These are phyloP conservation scores for Penicillium sp. DNA, from an alignment of 2,329 filamentous ascomycete species.

Conservation along the genomic window DNA sequence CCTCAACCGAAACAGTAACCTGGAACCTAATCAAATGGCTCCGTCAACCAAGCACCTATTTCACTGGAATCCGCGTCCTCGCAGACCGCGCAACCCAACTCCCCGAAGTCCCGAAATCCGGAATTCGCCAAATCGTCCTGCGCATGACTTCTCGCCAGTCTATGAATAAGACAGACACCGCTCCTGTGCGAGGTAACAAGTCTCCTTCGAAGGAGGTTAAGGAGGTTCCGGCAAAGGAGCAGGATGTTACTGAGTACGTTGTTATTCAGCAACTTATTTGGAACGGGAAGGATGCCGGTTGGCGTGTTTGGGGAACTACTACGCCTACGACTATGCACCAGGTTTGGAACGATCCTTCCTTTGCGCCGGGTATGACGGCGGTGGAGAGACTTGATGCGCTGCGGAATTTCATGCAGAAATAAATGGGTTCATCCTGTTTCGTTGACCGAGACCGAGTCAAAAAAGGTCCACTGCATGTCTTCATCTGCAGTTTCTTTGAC, in stretches of 20 bases:
- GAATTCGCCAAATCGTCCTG: constrained; percentile 45
- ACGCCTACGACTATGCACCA: constrained; percentile 47
- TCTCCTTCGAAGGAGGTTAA: not conserved
- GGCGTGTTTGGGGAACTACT: constrained; percentile 57
- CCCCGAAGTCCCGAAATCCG: constrained; percentile 44
- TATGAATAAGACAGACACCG: constrained; percentile 28
- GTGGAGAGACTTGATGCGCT: constrained; percentile 41
- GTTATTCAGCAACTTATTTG: constrained; percentile 54
- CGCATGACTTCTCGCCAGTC: constrained; percentile 45
- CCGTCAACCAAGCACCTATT: constrained; percentile 40
- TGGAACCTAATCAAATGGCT: constrained; percentile 46
- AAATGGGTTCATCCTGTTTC: constrained; percentile 9
- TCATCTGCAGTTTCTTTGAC: not conserved
- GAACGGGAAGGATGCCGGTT: constrained; percentile 47
- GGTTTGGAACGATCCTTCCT: constrained; percentile 40
- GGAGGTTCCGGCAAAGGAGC: constrained; percentile 37
- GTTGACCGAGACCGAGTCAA: no score
- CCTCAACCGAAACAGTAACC: constrained; percentile 33
- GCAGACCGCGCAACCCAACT: constrained; percentile 48
- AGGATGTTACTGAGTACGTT: constrained; percentile 54
- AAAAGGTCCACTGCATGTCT: no score
- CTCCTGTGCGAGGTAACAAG: constrained; percentile 4
- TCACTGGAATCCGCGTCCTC: constrained; percentile 44
- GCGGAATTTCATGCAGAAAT: constrained; percentile 17
- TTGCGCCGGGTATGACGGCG: constrained; percentile 38